Base-by-base conservation (phyloP, 495 filamentous ascomycete genomes). In the Podospora appendiculata region DNA sequence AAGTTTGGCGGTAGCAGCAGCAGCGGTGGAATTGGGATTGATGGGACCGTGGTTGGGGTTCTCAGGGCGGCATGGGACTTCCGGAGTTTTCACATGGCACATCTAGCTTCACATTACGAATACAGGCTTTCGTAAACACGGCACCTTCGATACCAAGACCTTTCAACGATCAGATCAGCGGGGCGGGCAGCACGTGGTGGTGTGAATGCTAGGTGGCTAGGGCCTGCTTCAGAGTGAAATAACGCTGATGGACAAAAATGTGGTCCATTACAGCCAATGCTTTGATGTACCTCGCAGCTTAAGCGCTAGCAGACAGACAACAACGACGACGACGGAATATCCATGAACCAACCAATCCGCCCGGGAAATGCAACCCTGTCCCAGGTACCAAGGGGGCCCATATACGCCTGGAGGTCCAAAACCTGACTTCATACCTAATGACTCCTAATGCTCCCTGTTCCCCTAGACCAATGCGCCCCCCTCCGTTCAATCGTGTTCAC, bases 21-120 rank as follows among this genome's bases (percentile, higher is more conserved):
- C 57, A 60, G 49, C 57, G 58, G 56, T 63, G 48, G 60, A 58
- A 32, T 45, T 19, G 43, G 41, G 41, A 18, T 45, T 46, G 53
- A 50, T 59, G 60, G 25, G 66, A 51, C 59, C 61, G 54, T 64
- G 59, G 62, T 64, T 63, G 54, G 63, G 66, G 56, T 70, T 63
- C 57, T 9, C 9, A 65, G 66, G 70, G 67, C 69, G 72, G 70
- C 71, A 73, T 75, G 65, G 66, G 66, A 64, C 67, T 74, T 76
- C 71, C 68, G 71, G 71, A 74, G 71, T 73, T 67, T 50, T 72
- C 65, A 63, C 66, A 67, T 76, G 71, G 72, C 25, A 13, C 70
- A 72, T 74, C 73, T 71, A 75, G 72, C 67, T 74, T 69, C 70
- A 62, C 61, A 62, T 59, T 62, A 73, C 70, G 71, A 74, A 75